Base-by-base conservation (phyloP, 2,329 filamentous ascomycete species). In the Diaporthe citri region DNA sequence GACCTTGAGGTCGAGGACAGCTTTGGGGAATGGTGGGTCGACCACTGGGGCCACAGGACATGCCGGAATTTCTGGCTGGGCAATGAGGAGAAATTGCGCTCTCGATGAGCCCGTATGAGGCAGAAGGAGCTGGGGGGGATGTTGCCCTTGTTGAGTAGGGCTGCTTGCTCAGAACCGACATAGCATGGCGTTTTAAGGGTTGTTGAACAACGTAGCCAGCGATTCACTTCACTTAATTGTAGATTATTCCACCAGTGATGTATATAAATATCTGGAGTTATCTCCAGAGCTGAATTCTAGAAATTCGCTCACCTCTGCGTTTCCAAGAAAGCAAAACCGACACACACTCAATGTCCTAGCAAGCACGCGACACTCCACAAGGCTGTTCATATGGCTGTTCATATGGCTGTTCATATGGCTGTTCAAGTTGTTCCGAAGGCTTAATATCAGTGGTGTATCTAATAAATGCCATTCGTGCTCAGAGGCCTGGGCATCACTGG, bases 1-100 rank as follows among this genome's bases (percentile, higher is more conserved):
- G 95, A 97, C 80, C 86, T 92, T 71, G 88, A 92, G 36, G 91
- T 97, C 12, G 92, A 96, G 79, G 96, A 98, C 83, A 95, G 94
- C 82, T 98, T 98, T 86, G 95, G 95, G 17, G 96, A 98, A 85
- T 98, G 95, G 95, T 98, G 96, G 96, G 88, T 93, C 56, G 95
- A 98, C 60, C 93, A 96, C 82, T 96, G 95, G 93, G 95, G 93
- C 0, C 94, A 96, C 83, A 87, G 90, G 76, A 90, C 91, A 28
- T 98, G 96, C 84, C 91, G 91, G 82, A 93, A 93, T 77, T 98
- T 98, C 81, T 98, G 96, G 96, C 86, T 93, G 75, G 88, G 93
- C 79, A 93, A 97, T 82, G 94, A 94, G 82, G 87, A 87, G 71
- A 87, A 88, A 74, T 85, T 98, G 78, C 90, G 91, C 77, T 93